Conservation (phyloP, 2,329 filamentous ascomycete genomes). For the Zalaria obscura region DNA sequence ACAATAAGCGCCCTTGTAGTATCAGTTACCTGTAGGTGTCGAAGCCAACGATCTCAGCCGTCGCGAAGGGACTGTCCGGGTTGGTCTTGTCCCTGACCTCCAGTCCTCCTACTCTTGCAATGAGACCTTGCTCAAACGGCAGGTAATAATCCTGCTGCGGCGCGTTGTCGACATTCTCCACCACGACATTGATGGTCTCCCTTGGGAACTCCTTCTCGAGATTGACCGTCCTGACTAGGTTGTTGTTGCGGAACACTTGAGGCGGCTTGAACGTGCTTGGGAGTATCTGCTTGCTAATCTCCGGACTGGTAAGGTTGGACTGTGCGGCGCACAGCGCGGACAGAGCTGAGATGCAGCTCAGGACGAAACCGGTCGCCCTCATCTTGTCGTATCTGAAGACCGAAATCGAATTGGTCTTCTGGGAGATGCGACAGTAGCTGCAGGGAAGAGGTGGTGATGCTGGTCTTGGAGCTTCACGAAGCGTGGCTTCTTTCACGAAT, state of each 20-base stretch:
- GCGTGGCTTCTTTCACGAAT: neutral
- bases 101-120: slow-evolving; percentile 66
- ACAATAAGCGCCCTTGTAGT: too few species aligned
- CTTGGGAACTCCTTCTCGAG: slow-evolving; percentile 85
- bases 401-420: neutral
- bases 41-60: slow-evolving; percentile 50
- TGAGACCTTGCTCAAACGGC: slow-evolving; percentile 64
- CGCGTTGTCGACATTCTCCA: slow-evolving; percentile 71
- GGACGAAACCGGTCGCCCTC: slow-evolving; percentile 22
- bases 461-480: neutral
- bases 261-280: slow-evolving; percentile 58
- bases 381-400: slow-evolving; percentile 15
- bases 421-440: neutral
- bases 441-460: neutral
- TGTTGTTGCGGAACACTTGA: slow-evolving; percentile 85
- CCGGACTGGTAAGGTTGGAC: slow-evolving; percentile 45
- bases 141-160: slow-evolving; percentile 85
- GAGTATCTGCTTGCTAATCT: slow-evolving; percentile 35
- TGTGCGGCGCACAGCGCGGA: slow-evolving; percentile 42
- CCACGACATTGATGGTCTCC: slow-evolving; percentile 84
- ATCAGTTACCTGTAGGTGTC: slow-evolving; percentile 36
- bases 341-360: slow-evolving; percentile 37
- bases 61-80: slow-evolving; percentile 46
- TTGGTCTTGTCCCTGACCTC: slow-evolving; percentile 92
- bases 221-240: slow-evolving; percentile 79